Conservation (phyloP, 805 yeast genomes). For the Tetrapisispora namnaoensis region DNA sequence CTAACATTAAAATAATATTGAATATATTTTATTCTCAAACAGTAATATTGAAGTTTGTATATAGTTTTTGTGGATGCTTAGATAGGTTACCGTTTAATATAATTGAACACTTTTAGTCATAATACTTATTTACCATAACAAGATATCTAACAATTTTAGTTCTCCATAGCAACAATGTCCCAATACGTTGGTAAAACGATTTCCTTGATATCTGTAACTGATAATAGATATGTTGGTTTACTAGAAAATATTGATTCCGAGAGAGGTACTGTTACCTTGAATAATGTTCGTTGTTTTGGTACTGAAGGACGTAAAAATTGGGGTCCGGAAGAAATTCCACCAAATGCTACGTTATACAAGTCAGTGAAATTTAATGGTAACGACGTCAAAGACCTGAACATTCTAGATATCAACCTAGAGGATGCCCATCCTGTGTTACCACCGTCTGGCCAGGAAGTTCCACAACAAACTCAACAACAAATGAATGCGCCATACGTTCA, state of each 20-base stretch:
- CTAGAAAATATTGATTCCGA: slow-evolving; percentile 82
- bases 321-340: slow-evolving; percentile 59
- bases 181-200: slow-evolving; percentile 81
- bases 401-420: slow-evolving; percentile 62
- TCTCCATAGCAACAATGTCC: slow-evolving; percentile 46
- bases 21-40: too few species aligned
- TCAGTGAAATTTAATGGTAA: slow-evolving; percentile 80
- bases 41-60: too few species aligned
- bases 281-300: slow-evolving; percentile 73
- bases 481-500: slow-evolving; percentile 9
- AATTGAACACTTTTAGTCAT: too few species aligned
- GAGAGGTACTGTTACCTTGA: slow-evolving; percentile 78
- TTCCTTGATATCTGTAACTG: slow-evolving; percentile 24
- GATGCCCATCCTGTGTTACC: slow-evolving; percentile 47
- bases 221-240: slow-evolving; percentile 71
- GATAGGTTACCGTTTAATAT: too few species aligned
- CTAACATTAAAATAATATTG: too few species aligned
- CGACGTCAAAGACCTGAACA: slow-evolving; percentile 82
- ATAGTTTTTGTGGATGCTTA: too few species aligned
- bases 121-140: too few species aligned
- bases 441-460: slow-evolving; percentile 12
- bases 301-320: slow-evolving; percentile 81
- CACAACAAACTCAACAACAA: not conserved
- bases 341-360: slow-evolving; percentile 60
- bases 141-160: not conserved